Conservation (phyloP, 768 basidiomycete genomes). For the Crassisporium funariophilum region DNA sequence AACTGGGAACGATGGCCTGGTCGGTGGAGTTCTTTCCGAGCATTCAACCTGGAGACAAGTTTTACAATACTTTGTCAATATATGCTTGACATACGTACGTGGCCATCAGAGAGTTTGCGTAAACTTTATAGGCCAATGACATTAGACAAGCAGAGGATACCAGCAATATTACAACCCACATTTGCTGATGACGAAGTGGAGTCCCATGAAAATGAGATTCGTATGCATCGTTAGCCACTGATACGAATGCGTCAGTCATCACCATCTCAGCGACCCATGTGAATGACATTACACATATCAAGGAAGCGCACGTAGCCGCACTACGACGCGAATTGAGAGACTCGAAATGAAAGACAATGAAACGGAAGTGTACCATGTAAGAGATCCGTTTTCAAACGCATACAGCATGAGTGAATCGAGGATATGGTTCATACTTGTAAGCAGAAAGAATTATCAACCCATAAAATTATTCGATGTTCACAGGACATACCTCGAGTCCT, state of each 20-base stretch:
- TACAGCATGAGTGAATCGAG: constrained; percentile 51
- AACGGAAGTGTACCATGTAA: constrained; percentile 45
- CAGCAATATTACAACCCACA: constrained; percentile 31
- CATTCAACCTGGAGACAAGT: constrained; percentile 13
- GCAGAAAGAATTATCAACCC: not conserved
- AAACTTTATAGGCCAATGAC: constrained; percentile 32
- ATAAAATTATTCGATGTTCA: not conserved
- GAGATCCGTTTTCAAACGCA: constrained; percentile 52
- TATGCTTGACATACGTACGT: constrained; percentile 31
- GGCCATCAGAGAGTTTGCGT: constrained; percentile 53
- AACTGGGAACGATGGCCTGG: constrained; percentile 5
- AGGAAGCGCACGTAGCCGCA: constrained; percentile 44
- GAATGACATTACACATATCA: constrained; percentile 44
- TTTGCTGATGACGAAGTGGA: constrained; percentile 58
- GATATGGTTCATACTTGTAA: constrained; percentile 51
- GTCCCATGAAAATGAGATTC: constrained; percentile 54
- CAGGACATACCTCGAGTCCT: constrained; percentile 35
- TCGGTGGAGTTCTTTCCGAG: constrained; percentile 8
- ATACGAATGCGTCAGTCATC: not conserved
- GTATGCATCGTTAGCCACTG: constrained; percentile 50
- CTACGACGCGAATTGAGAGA: constrained; percentile 18
- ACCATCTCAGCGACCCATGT: not conserved
- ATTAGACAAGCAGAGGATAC: not conserved
- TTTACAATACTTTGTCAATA: not conserved
- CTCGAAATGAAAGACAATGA: not conserved